Conservation (phyloP, 306 rosid genomes). For the Begonia loranthoides region DNA sequence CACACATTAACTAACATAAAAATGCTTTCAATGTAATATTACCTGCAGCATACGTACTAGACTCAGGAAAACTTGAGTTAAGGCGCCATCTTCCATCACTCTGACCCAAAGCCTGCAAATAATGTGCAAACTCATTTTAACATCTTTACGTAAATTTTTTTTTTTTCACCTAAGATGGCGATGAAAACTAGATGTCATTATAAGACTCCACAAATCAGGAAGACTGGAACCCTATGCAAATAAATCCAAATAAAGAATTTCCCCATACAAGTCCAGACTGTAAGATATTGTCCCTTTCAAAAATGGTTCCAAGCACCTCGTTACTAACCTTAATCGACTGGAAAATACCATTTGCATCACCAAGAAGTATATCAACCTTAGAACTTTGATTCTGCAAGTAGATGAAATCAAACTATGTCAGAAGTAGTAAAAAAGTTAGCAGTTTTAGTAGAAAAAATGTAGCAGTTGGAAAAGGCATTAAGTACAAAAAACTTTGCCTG, state of each 20-base stretch:
- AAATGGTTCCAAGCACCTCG: constrained; percentile 5
- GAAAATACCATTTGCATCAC: constrained; percentile 60
- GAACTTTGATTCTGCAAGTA: constrained; percentile 50
- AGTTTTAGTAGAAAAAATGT: no score
- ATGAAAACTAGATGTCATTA: neutral
- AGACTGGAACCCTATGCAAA: no score
- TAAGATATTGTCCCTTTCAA: neutral
- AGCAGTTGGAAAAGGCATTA: no score
- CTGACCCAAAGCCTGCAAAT: constrained; percentile 86
- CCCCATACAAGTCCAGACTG: no score
- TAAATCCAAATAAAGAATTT: no score
- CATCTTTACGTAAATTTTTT: no score
- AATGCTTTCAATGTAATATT: constrained; percentile 19
- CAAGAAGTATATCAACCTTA: constrained; percentile 48
- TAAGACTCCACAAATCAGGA: neutral
- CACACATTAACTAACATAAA: no score
- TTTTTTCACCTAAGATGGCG: neutral
- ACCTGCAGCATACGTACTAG: constrained; percentile 98
- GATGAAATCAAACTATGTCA: neutral
- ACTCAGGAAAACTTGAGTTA: constrained; percentile 69
- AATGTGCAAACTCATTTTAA: neutral
- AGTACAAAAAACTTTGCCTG: no score
- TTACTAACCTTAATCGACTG: constrained; percentile 69
- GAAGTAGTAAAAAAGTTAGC: no score
- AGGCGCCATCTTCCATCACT: constrained; percentile 99